These are phyloP conservation scores for Lactarius akahatsu DNA, from an alignment of 768 basidiomycete species.

Conservation along the genomic window DNA sequence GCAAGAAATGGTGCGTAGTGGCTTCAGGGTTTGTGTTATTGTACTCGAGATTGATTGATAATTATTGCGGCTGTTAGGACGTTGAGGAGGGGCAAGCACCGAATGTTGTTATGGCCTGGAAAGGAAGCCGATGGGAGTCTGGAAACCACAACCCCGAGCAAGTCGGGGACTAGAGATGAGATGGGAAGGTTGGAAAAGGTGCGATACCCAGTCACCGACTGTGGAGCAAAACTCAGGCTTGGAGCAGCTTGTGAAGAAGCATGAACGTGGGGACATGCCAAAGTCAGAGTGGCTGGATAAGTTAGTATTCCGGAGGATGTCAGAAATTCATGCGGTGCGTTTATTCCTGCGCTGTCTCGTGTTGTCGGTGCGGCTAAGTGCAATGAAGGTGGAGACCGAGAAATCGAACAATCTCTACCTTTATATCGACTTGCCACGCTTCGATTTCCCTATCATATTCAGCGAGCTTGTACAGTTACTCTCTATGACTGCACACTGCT, in stretches of 20 bases:
- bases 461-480: constrained; percentile 72
- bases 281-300: constrained; percentile 97
- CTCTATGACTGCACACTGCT: background rate
- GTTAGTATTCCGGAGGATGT: constrained; percentile 91
- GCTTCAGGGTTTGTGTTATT: background rate
- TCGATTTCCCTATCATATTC: constrained; percentile 96
- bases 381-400: constrained; percentile 72
- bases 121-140: constrained; percentile 82
- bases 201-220: constrained; percentile 18
- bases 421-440: constrained; percentile 93
- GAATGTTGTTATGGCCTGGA: constrained; percentile 79
- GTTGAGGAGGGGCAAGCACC: constrained; percentile 86
- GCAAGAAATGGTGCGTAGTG: constrained; percentile 78
- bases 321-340: constrained; percentile 86
- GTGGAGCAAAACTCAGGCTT: background rate
- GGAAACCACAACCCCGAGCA: constrained; percentile 86
- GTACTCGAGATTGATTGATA: background rate
- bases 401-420: constrained; percentile 94
- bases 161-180: constrained; percentile 77
- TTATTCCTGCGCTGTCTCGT: background rate
- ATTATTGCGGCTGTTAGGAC: constrained; percentile 53
- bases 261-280: constrained; percentile 88
- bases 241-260: constrained; percentile 84
- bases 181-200: constrained; percentile 96
- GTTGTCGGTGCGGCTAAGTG: constrained; percentile 1